phyloP scores from a whole-genome alignment of 192 early-diverging fungal genomes.

The Coemansia sp. region DNA sequence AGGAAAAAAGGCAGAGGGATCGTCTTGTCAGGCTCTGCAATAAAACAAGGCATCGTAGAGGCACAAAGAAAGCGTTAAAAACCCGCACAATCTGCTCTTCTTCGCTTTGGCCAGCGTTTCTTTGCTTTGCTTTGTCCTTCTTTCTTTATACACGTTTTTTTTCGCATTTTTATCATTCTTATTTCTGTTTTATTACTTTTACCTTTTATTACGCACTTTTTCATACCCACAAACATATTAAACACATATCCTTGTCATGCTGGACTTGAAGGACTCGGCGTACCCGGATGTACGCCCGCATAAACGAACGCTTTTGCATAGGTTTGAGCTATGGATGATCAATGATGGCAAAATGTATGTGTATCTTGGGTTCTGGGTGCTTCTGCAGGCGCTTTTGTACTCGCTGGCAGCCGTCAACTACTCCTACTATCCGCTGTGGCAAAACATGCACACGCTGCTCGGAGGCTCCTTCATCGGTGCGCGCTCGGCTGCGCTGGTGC shows the following conservation, averaged over 20 bases:
- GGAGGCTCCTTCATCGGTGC: conserved; percentile 59
- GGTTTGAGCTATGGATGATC: conserved; percentile 53
- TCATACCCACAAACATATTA: neutral
- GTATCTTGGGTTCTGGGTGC: conserved; percentile 62
- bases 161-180: neutral
- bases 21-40: neutral
- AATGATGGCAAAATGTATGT: conserved; percentile 49
- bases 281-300: conserved; percentile 37
- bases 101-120: conserved; percentile 6
- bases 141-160: neutral
- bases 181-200: neutral
- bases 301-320: conserved; percentile 37
- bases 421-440: conserved; percentile 56
- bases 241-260: conserved; percentile 9
- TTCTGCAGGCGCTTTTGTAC: conserved; percentile 59
- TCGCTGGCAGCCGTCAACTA: conserved; percentile 62
- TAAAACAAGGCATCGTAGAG: neutral
- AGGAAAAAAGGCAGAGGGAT: neutral
- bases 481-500: conserved; percentile 60
- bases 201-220: neutral
- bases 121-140: neutral
- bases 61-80: neutral
- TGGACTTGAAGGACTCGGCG: conserved; percentile 44
- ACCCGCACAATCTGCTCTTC: neutral
- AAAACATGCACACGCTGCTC: conserved; percentile 47